These are phyloP conservation scores for Apiospora marii DNA, from an alignment of 2,329 filamentous ascomycete genomes.

Conservation along the genomic window DNA sequence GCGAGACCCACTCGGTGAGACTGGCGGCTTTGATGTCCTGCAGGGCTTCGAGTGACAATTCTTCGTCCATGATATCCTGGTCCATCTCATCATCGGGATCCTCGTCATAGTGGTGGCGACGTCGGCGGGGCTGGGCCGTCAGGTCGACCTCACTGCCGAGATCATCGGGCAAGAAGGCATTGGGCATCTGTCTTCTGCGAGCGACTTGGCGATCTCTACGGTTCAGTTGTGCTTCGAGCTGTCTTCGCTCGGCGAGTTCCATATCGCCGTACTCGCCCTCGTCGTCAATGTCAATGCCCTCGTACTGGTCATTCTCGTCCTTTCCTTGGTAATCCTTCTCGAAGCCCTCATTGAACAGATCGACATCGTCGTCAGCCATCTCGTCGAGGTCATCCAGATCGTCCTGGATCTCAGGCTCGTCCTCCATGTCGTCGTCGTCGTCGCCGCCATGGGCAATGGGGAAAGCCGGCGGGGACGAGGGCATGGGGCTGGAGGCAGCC, in stretches of 20 bases:
- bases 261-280: slow-evolving; percentile 77
- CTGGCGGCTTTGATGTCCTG: slow-evolving; percentile 93
- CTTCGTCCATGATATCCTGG: slow-evolving; percentile 93
- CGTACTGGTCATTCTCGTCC: slow-evolving; percentile 74
- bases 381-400: slow-evolving; percentile 82
- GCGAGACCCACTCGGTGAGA: slow-evolving; percentile 93
- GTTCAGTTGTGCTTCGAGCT: slow-evolving; percentile 76
- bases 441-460: slow-evolving; percentile 72
- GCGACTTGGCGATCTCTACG: slow-evolving; percentile 77
- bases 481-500: slow-evolving; percentile 66
- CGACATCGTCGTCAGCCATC: slow-evolving; percentile 81
- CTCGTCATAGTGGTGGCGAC: slow-evolving; percentile 92
- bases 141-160: slow-evolving; percentile 88
- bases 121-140: slow-evolving; percentile 82
- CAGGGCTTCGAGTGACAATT: slow-evolving; percentile 89
- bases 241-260: slow-evolving; percentile 70
- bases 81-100: slow-evolving; percentile 92
- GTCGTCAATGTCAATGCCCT: slow-evolving; percentile 77
- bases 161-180: slow-evolving; percentile 77
- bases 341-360: slow-evolving; percentile 78
- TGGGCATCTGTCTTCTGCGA: slow-evolving; percentile 71
- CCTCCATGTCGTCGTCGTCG: slow-evolving; percentile 73
- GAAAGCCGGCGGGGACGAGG: slow-evolving; percentile 71
- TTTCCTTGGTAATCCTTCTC: slow-evolving; percentile 75
- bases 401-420: slow-evolving; percentile 74